Evolutionary conservation across 345 rosid genomes (phyloP), one percentile per base, ranked within the genome.

Genomic region (Salix brachista): DNA sequence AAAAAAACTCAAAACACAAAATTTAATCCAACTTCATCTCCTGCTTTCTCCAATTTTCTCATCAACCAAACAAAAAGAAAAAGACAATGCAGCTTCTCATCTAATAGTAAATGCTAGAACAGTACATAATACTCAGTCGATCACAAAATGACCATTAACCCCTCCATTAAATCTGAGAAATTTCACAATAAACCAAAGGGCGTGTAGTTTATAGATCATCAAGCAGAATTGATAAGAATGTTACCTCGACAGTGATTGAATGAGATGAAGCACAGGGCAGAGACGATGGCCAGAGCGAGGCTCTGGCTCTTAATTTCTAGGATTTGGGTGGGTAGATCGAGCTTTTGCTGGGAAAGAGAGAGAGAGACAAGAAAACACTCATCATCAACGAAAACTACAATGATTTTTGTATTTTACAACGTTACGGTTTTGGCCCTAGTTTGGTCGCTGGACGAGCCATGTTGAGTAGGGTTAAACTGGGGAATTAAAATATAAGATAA

Each of bases 311-410:
- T 44, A 41, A n/a, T 46, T 67, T 75, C 67, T 58, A 52, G 30
- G 60, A 42, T 4, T 17, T 48, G 75, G 75, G 62, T 61, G 65
- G 75, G 75, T 48, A 46, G 80, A 77, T 77, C 80, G 75, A 77
- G 70, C 70, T 62, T 39, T 41, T 26, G 48, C 50, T 56, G 65
- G 34, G 65, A 50, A 56, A 37, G 34, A 48, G 28, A 39, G 16
- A 36, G 26, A 7, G n/a, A 37, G 10, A 67, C 21, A 70, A 18
- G 52, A 39, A 36, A 72, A 77, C 69, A 26, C 68, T 62, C 61
- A 73, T 81, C 67, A 69, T 68, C 75, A 61, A 77, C 79, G 83
- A 77, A 73, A 74, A 60, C 52, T 81, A 56, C 83, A 70, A 74
- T 34, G n/a, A 58, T 68, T 78, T 52, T 72, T 54, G 52, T 68